These are phyloP conservation scores for Colletotrichum somersetense DNA, from an alignment of 2,329 filamentous ascomycete genomes.

Conservation along the genomic window DNA sequence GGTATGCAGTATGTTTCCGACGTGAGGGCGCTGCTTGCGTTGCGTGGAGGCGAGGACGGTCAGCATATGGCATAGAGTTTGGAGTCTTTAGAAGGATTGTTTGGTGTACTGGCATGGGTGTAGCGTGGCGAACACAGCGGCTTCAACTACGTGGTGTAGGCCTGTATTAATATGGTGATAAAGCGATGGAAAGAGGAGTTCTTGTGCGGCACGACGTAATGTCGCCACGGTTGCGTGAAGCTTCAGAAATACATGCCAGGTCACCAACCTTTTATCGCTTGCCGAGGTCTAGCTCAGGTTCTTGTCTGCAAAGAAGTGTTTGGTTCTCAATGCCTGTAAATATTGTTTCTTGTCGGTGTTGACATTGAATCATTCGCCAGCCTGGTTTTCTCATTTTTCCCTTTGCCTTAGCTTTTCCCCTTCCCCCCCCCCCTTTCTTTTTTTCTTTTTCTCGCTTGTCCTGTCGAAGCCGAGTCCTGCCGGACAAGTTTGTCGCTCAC, in stretches of 20 bases:
- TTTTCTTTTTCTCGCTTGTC: background rate
- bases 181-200: conserved; percentile 3
- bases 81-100: conserved; percentile 25
- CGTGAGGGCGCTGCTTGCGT: conserved; percentile 88
- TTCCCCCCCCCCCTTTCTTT: too few species aligned
- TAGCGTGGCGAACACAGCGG: conserved; percentile 31
- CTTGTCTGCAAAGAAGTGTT: background rate
- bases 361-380: background rate
- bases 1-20: conserved; percentile 97
- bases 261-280: conserved; percentile 10
- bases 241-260: conserved; percentile 27
- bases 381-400: background rate
- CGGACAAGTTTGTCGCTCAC: background rate
- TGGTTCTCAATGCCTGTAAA: background rate
- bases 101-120: conserved; percentile 38
- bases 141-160: conserved; percentile 35
- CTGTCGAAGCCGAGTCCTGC: conserved; percentile 1
- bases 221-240: background rate
- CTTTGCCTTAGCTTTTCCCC: background rate
- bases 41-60: conserved; percentile 87
- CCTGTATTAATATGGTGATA: conserved; percentile 40
- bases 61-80: conserved; percentile 64
- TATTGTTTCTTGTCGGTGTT: background rate
- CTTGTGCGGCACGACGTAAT: conserved; percentile 5
- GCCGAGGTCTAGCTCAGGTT: background rate